Evolutionary conservation across 2,329 filamentous ascomycete species (phyloP).

Genomic region (Sporothrix brasiliensis): DNA sequence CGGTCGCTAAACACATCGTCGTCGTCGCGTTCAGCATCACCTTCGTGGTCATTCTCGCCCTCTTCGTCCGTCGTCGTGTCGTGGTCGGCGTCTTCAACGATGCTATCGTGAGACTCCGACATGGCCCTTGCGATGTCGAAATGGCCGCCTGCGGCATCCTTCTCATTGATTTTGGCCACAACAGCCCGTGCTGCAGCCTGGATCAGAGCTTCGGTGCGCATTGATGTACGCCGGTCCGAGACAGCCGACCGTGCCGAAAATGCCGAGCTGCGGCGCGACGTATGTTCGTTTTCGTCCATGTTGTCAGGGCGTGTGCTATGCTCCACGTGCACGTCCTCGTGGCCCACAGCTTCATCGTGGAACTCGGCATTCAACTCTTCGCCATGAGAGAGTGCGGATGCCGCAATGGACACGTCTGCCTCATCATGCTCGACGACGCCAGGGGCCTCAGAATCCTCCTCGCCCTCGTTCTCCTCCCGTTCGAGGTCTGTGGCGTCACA

Average conservation of each 20-base stretch:
- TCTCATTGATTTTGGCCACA: slow-evolving; percentile 51
- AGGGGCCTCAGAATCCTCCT: slow-evolving; percentile 3
- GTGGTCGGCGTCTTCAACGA: background rate
- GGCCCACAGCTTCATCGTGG: background rate
- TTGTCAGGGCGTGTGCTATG: background rate
- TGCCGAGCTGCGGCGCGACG: slow-evolving; percentile 21
- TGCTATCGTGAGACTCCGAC: slow-evolving; percentile 16
- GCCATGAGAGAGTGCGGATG: background rate
- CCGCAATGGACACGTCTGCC: slow-evolving; percentile 19
- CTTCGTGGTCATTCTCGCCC: slow-evolving; percentile 46
- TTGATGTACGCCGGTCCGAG: slow-evolving; percentile 47
- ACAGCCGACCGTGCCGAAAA: slow-evolving; percentile 31
- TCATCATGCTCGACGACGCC: slow-evolving; percentile 17
- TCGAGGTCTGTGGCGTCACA: background rate
- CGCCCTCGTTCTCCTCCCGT: background rate
- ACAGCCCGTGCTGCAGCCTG: slow-evolving; percentile 57
- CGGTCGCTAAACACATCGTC: slow-evolving; percentile 63
- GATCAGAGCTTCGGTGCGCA: slow-evolving; percentile 56
- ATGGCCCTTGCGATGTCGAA: slow-evolving; percentile 19
- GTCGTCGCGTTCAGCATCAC: slow-evolving; percentile 59
- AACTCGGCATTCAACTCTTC: background rate
- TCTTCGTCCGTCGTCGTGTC: slow-evolving; percentile 40
- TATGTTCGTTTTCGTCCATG: background rate
- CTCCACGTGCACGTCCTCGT: slow-evolving; percentile 23
- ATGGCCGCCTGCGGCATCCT: slow-evolving; percentile 38